Evolutionary conservation across 306 rosid genomes (phyloP).

Genomic region (Vigna trinervia): DNA sequence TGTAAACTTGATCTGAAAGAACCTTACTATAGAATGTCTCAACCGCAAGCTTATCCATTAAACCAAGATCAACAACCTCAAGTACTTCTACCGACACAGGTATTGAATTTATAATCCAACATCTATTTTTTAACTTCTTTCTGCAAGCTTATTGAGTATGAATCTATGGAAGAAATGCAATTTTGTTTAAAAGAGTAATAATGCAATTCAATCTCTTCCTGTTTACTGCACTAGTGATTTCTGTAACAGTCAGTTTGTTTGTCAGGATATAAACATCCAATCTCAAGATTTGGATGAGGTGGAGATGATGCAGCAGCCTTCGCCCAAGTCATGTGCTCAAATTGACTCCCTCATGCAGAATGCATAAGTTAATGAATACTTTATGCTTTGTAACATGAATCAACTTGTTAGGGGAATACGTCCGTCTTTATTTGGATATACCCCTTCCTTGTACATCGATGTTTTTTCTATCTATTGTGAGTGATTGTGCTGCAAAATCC

Average conservation of each 20-base stretch:
- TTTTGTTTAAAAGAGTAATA: no score
- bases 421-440: slow-evolving; percentile 45
- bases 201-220: neutral
- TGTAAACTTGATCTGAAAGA: slow-evolving; percentile 92
- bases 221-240: neutral
- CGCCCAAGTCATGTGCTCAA: slow-evolving; percentile 65
- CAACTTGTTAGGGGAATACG: slow-evolving; percentile 37
- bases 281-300: slow-evolving; percentile 73
- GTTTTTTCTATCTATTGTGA: neutral
- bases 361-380: slow-evolving; percentile 30
- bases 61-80: slow-evolving; percentile 76
- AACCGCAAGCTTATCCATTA: slow-evolving; percentile 70
- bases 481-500: slow-evolving; percentile 35
- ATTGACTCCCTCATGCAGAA: slow-evolving; percentile 61
- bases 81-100: slow-evolving; percentile 60
- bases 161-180: slow-evolving; percentile 1
- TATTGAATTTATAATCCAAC: slow-evolving; percentile 35
- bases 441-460: slow-evolving; percentile 41
- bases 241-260: slow-evolving; percentile 12
- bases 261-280: slow-evolving; percentile 63
- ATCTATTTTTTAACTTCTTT: neutral
- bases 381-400: slow-evolving; percentile 57
- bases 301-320: slow-evolving; percentile 65
- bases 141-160: neutral
- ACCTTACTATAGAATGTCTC: slow-evolving; percentile 94